phyloP scores from a whole-genome alignment of 352 stramenopile genomes.

The Globisporangium okanoganense region DNA sequence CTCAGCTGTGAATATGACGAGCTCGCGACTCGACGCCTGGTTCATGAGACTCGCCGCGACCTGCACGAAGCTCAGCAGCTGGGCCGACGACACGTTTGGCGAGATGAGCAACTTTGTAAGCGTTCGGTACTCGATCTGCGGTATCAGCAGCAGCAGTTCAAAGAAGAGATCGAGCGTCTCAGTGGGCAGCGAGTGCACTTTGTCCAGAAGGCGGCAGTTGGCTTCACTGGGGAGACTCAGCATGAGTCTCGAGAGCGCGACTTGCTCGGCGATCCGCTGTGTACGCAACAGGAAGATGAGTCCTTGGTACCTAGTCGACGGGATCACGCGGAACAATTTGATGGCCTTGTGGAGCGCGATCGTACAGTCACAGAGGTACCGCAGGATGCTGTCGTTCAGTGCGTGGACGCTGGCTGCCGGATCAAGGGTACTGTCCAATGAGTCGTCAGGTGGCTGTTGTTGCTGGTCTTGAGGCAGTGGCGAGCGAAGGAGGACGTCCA shows the following conservation, averaged over 20 bases:
- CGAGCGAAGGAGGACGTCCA: slow-evolving; percentile 20
- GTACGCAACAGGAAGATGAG: slow-evolving; percentile 51
- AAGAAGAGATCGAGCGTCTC: slow-evolving; percentile 63
- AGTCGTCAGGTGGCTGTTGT: not conserved
- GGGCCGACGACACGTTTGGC: slow-evolving; percentile 29
- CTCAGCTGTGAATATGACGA: slow-evolving; percentile 54
- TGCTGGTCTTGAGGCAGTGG: not conserved
- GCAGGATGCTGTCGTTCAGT: slow-evolving; percentile 27
- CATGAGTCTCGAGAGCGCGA: slow-evolving; percentile 56
- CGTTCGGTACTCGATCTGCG: slow-evolving; percentile 56
- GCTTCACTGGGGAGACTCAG: slow-evolving; percentile 38
- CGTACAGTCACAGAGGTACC: slow-evolving; percentile 43
- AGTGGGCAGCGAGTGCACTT: slow-evolving; percentile 30
- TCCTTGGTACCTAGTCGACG: slow-evolving; percentile 23
- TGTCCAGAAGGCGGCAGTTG: slow-evolving; percentile 43
- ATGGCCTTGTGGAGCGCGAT: slow-evolving; percentile 43
- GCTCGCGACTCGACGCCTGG: slow-evolving; percentile 58
- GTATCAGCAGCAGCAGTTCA: slow-evolving; percentile 54
- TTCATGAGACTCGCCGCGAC: slow-evolving; percentile 69
- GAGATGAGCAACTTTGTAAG: slow-evolving; percentile 52
- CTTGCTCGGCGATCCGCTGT: slow-evolving; percentile 53
- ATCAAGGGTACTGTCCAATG: not conserved
- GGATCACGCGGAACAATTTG: slow-evolving; percentile 39
- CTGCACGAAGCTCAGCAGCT: slow-evolving; percentile 41
- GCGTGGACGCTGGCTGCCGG: not conserved